Base-by-base conservation (phyloP, 345 rosid genomes). In the Populus pruinosa region DNA sequence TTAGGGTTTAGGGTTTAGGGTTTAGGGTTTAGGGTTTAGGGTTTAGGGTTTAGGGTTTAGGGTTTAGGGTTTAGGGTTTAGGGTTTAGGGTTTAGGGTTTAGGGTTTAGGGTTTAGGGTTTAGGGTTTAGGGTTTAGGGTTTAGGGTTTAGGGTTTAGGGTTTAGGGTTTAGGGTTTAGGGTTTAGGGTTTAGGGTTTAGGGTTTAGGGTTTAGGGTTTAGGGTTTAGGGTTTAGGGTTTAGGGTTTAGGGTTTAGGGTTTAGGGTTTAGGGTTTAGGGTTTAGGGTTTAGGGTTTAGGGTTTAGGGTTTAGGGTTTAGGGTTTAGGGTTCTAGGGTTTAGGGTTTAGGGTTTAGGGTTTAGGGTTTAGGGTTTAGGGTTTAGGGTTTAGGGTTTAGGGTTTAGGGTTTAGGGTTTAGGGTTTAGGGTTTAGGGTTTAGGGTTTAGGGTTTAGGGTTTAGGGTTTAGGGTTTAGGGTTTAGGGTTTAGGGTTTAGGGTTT, bases 221-320 rank as follows among this genome's bases (percentile, higher is more conserved):
- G 69, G 75, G 35, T 38, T 82, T 74, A 63, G 55, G 50, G 53
- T 61, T 53, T 33, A 29, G 44, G 76, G 76, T 38, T 73, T 73
- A 69, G 84, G 81, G 80, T 76, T 81, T 65, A 61, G 83, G 83
- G 76, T 72, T 81, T 55, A 44, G 80, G 83, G 76, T 81, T 81
- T 72, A 62, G 81, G 81, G 77, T 82, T 82, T 78, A 71, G 82
- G 85, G 74, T 82, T 82, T 65, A 36, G 80, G 80, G 75, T 77
- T 81, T 73, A 36, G 74, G 77, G 77, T 73, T 80, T 78, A 36
- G 71, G 82, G 81, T 70, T 82, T 67, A 56, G 70, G 77, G 76
- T 70, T 73, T 77, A 74, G 79, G 81, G 81, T 63, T 74, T 78
- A 44, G 84, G 81, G 82, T 74, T 47, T 63, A 1, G 31, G 31